Percentiles rank a stretch among this genome's conserved stretches.
Conservation (phyloP, 2,329 filamentous ascomycete species). For the Sporothrix dimorphospora region DNA sequence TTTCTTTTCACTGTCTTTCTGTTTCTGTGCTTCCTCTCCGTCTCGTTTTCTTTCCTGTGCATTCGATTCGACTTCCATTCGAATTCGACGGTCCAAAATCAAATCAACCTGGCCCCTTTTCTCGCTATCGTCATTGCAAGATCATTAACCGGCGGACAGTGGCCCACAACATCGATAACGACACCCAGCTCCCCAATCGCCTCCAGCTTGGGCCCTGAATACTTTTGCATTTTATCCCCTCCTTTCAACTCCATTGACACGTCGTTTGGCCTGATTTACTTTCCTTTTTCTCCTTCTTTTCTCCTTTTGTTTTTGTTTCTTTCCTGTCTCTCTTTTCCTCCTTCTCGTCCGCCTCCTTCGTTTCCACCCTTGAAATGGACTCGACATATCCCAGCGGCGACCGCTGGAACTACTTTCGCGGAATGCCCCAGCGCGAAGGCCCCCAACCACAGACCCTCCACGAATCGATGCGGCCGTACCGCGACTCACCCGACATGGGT, state of each 20-base stretch:
- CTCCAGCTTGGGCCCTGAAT: not conserved
- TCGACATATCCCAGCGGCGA: not conserved
- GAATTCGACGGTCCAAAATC: not conserved
- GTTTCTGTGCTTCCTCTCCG: no score
- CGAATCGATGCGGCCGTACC: not conserved
- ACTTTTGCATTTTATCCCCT: not conserved
- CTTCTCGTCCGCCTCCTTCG: no score
- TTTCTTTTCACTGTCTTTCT: not conserved
- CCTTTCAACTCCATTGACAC: not conserved
- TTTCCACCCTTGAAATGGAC: not conserved
- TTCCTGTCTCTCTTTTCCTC: not conserved
- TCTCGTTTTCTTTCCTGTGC: not conserved
- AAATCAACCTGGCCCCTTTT: not conserved
- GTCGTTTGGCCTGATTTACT: not conserved
- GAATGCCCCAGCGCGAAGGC: not conserved
- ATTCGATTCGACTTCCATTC: not conserved
- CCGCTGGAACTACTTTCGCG: constrained; percentile 22
- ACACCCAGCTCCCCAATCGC: not conserved
- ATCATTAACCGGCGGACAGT: not conserved
- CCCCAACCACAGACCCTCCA: not conserved
- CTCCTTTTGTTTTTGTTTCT: not conserved
- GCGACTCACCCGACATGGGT: not conserved
- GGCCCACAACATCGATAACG: not conserved
- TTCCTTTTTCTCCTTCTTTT: not conserved
- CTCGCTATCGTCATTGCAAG: not conserved